Evolutionary conservation across 768 basidiomycete genomes (phyloP).

Genomic region (Paxillus involutus): DNA sequence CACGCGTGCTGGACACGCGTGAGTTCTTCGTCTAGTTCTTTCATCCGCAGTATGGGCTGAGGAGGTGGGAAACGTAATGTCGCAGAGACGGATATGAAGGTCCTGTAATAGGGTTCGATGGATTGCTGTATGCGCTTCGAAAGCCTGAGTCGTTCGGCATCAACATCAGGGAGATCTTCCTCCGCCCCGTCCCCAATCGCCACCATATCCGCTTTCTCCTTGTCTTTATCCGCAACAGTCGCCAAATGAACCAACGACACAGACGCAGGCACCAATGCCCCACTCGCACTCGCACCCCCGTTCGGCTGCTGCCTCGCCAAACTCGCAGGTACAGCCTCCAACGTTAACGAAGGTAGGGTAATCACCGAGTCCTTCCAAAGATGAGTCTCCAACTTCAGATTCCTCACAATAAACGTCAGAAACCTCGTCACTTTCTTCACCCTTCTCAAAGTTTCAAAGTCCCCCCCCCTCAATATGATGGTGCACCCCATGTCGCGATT

Average conservation of each 20-base stretch:
- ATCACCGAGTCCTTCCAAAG: conserved; percentile 91
- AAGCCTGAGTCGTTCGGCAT: conserved; percentile 66
- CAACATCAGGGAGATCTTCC: conserved; percentile 63
- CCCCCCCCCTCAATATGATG: conserved; percentile 85
- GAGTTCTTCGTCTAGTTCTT: conserved; percentile 82
- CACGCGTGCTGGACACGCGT: conserved; percentile 67
- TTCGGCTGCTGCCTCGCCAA: conserved; percentile 24
- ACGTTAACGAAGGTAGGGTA: conserved; percentile 63
- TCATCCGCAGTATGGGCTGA: conserved; percentile 84
- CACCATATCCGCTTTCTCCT: conserved; percentile 6
- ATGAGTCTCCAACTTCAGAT: conserved; percentile 90
- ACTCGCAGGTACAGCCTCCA: conserved; percentile 59
- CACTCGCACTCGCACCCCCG: conserved; percentile 23
- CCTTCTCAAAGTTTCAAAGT: conserved; percentile 74
- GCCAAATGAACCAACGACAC: conserved; percentile 25
- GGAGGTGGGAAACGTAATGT: conserved; percentile 92
- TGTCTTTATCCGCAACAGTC: conserved; percentile 17
- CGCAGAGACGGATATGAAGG: conserved; percentile 92
- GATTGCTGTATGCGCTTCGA: conserved; percentile 79
- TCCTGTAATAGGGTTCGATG: conserved; percentile 79
- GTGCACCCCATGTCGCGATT: conserved; percentile 93
- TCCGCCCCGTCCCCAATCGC: conserved; percentile 32
- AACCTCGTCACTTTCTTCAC: conserved; percentile 94
- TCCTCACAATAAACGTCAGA: conserved; percentile 89
- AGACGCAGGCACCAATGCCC: conserved; percentile 17